phyloP scores from a whole-genome alignment of 1,139 yeast genomes.

The Nadsonia starkeyi-henricii region DNA sequence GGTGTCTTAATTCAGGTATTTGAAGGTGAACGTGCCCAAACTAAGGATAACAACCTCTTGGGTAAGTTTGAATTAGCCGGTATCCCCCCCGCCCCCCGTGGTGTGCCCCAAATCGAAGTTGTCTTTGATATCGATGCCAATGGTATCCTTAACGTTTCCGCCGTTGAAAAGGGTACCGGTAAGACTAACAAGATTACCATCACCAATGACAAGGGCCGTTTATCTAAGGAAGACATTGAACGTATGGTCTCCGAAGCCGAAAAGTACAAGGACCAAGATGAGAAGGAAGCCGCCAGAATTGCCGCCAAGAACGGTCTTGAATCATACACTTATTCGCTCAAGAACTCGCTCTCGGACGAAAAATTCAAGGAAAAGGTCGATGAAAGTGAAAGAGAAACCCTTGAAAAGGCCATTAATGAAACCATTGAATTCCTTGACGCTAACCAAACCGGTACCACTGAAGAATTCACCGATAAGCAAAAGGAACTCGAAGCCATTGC shows the following conservation, averaged over 20 bases:
- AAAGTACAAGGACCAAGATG: slow-evolving; percentile 75
- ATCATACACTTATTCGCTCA: slow-evolving; percentile 81
- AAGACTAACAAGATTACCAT: slow-evolving; percentile 70
- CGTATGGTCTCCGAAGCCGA: slow-evolving; percentile 91
- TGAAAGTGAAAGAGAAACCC: slow-evolving; percentile 64
- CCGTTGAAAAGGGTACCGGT: slow-evolving; percentile 84
- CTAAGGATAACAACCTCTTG: slow-evolving; percentile 85
- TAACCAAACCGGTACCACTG: slow-evolving; percentile 77
- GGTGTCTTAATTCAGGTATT: slow-evolving; percentile 86
- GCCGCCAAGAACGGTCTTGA: slow-evolving; percentile 79
- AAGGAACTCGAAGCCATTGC: slow-evolving; percentile 89
- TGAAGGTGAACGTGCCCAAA: slow-evolving; percentile 90
- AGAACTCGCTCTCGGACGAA: slow-evolving; percentile 70
- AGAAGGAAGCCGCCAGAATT: slow-evolving; percentile 66
- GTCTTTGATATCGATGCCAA: slow-evolving; percentile 87
- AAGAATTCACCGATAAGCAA: slow-evolving; percentile 78
- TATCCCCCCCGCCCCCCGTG: slow-evolving; percentile 93
- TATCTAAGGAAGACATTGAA: slow-evolving; percentile 86
- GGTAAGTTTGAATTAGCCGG: slow-evolving; percentile 89
- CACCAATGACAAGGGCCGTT: slow-evolving; percentile 92
- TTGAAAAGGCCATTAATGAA: slow-evolving; percentile 75
- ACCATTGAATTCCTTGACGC: slow-evolving; percentile 78
- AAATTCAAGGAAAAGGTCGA: slow-evolving; percentile 71
- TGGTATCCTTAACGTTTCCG: slow-evolving; percentile 87
- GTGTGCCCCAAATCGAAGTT: slow-evolving; percentile 90